Base-by-base conservation (phyloP, 805 yeast species). In the Candida maris region DNA sequence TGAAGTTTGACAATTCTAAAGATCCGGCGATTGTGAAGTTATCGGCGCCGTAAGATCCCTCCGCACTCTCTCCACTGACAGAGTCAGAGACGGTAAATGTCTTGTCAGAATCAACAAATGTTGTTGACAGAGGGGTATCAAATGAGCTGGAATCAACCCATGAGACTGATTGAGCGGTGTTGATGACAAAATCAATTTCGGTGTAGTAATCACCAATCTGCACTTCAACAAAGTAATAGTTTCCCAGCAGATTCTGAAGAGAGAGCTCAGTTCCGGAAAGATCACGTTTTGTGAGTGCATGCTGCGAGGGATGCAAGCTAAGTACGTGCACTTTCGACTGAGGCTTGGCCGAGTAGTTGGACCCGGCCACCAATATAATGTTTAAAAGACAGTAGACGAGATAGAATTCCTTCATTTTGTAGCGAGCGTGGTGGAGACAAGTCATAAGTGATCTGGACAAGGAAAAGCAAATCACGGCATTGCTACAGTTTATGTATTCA, bases 91-190 rank as follows among this genome's bases (percentile, higher is more conserved):
- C 19, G 3, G 44, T 30, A 21, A 50, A 49, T 5, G 31, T 19
- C n/a, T 40, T 45, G 13, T 32, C 24, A 16, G 30, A 22, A 1
- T 35, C 13, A 4, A 28, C 18, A 22, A 37, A 46, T 5, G 50
- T 29, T 17, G 37, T 27, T 4, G 55, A 46, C 2, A 41, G 26
- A 10, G 30, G 7, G 12, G 41, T 22, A 5, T 34, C 25, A 24
- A 44, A 40, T 6, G 45, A 31, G 22, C 34, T 40, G 15, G 41
- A 27, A 13, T 40, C 34, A 19, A 61, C 53, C 64, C 65, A 61
- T 2, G 59, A 41, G 26, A 54, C 55, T 4, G 59, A 44, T 9
- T 58, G 54, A 1, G 54, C 59, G 3, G 65, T 60, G 38, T 57
- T 61, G 30, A 62, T 39, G 22, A 56, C 50, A 13, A 54, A 51